A percentile compares a stretch with the other conserved stretches of the same genome.
Conservation (phyloP, 148 eudicot genomes). For the Chenopodium formosanum region DNA sequence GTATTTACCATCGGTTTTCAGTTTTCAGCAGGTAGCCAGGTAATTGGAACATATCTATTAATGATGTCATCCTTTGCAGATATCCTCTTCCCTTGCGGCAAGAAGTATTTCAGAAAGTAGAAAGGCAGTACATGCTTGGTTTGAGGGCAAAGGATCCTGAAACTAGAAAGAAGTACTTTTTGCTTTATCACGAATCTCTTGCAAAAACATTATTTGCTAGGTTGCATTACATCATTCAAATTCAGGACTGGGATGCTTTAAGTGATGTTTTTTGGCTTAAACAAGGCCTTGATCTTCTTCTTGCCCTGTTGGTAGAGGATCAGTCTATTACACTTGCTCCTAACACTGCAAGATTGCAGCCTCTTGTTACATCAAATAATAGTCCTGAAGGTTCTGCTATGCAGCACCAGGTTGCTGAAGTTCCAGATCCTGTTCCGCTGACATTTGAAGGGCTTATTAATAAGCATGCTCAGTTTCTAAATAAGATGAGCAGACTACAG, state of each 20-base stretch:
- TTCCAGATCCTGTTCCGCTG: conserved; percentile 69
- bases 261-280: conserved; percentile 99
- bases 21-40: neutral
- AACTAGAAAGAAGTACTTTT: conserved; percentile 73
- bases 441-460: conserved; percentile 76
- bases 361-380: conserved; percentile 55
- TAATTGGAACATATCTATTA: conserved; percentile 1
- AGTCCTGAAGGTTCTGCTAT: conserved; percentile 56
- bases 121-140: conserved; percentile 94
- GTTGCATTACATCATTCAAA: conserved; percentile 83
- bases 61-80: conserved; percentile 44
- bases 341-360: conserved; percentile 84
- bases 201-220: conserved; percentile 79
- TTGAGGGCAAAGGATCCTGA: conserved; percentile 94
- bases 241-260: conserved; percentile 98
- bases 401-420: conserved; percentile 67
- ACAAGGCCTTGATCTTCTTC: conserved; percentile 99
- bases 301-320: conserved; percentile 90
- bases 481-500: conserved; percentile 80
- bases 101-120: conserved; percentile 93
- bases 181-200: conserved; percentile 85
- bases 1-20: neutral
- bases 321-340: conserved; percentile 95
- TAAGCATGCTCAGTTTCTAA: conserved; percentile 75
- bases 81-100: conserved; percentile 67